Conservation (phyloP, 177 flowering plant genomes). For the Vitis hybrid region DNA sequence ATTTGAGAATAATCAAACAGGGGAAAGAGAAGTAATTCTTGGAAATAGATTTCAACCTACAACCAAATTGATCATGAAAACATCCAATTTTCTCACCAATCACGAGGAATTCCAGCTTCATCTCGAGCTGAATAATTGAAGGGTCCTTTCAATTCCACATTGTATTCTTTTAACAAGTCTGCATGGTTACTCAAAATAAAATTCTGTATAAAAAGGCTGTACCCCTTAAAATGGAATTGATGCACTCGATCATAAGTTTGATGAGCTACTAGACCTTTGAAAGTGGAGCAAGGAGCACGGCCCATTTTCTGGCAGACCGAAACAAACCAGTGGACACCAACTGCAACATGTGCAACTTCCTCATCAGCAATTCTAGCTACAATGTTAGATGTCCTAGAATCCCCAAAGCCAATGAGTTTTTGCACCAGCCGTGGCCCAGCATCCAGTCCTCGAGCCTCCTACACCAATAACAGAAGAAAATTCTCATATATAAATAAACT, state of each 20-base stretch:
- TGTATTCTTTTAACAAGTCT: constrained; percentile 71
- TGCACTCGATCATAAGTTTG: too few relatives aligned
- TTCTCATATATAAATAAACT: neutral
- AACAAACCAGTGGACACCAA: constrained; percentile 86
- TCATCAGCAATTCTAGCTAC: constrained; percentile 89
- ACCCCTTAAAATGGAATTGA: neutral
- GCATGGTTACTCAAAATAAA: constrained; percentile 11
- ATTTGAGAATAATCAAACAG: neutral
- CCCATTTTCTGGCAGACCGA: constrained; percentile 77
- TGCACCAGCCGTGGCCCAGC: constrained; percentile 96
- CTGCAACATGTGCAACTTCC: constrained; percentile 96
- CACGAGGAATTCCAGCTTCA: constrained; percentile 91
- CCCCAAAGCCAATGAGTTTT: constrained; percentile 85
- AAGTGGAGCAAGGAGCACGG: constrained; percentile 64
- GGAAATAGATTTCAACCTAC: neutral
- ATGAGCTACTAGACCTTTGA: constrained; percentile 52
- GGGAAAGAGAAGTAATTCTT: neutral
- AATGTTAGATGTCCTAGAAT: constrained; percentile 64
- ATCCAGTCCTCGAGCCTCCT: constrained; percentile 99
- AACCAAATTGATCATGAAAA: neutral
- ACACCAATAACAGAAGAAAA: constrained; percentile 6
- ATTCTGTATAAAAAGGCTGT: neutral
- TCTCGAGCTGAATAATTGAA: constrained; percentile 91
- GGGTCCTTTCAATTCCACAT: constrained; percentile 89
- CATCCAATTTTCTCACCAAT: constrained; percentile 50